Evolutionary conservation across 2,329 filamentous ascomycete genomes (phyloP).

Genomic region (Myrmaecium sp.): DNA sequence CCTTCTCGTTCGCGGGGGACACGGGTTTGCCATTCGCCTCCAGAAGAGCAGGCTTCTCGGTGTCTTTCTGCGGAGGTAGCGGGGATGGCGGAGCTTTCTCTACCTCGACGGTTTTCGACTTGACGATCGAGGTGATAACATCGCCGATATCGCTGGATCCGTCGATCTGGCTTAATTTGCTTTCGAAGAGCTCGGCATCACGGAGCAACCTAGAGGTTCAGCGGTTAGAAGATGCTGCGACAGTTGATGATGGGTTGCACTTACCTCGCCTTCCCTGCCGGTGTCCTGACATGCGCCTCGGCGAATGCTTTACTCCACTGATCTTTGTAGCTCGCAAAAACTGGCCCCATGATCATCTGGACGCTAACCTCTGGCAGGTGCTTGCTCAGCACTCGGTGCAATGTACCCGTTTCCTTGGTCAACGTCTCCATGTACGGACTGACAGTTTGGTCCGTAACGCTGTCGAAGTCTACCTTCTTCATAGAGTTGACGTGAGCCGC

Average conservation of each 20-base stretch:
- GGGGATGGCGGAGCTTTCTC: too few relatives aligned
- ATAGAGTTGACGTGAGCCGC: slow-evolving; percentile 57
- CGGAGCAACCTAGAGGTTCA: slow-evolving; percentile 40
- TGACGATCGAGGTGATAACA: slow-evolving; percentile 47
- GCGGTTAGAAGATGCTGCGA: slow-evolving; percentile 1
- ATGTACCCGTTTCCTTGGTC: slow-evolving; percentile 66
- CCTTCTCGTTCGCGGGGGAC: too few relatives aligned
- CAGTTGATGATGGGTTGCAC: slow-evolving; percentile 9
- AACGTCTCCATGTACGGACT: slow-evolving; percentile 75
- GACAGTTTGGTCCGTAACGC: slow-evolving; percentile 24
- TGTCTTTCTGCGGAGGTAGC: too few relatives aligned
- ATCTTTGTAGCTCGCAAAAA: slow-evolving; percentile 67
- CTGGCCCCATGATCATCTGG: slow-evolving; percentile 67
- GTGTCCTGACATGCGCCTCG: slow-evolving; percentile 47
- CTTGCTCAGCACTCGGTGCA: slow-evolving; percentile 70
- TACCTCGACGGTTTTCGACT: slow-evolving; percentile 30
- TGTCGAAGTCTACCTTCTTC: slow-evolving; percentile 60
- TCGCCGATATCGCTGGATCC: slow-evolving; percentile 61
- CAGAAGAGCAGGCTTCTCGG: too few relatives aligned
- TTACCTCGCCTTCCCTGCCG: slow-evolving; percentile 55
- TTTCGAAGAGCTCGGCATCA: slow-evolving; percentile 58
- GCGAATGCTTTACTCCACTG: slow-evolving; percentile 59
- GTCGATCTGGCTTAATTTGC: slow-evolving; percentile 58
- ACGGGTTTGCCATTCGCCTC: too few relatives aligned
- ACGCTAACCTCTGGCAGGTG: slow-evolving; percentile 65